Conservation (phyloP, 2,329 filamentous ascomycete species). For the Parastagonospora avenae region DNA sequence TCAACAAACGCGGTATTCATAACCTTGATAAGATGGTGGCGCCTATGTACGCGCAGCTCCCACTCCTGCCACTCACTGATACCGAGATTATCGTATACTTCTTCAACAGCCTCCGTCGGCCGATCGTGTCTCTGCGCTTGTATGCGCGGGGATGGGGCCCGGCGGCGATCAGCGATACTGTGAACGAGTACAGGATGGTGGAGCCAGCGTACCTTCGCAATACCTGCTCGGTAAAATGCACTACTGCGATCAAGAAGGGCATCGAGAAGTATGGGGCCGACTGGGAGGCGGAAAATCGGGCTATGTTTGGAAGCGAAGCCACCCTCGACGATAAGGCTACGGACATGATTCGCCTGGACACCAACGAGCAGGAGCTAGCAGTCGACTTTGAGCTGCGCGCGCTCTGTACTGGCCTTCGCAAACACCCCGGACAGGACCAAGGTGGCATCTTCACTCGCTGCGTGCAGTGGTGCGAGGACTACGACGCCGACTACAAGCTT, state of each 20-base stretch:
- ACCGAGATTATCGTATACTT: slow-evolving; percentile 39
- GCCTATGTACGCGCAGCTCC: slow-evolving; percentile 15
- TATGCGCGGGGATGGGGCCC: slow-evolving; percentile 34
- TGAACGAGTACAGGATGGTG: slow-evolving; percentile 32
- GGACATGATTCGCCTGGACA: slow-evolving; percentile 16
- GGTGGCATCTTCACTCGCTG: slow-evolving; percentile 36
- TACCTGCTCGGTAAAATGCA: slow-evolving; percentile 37
- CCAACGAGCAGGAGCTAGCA: slow-evolving; percentile 1
- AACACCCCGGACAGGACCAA: slow-evolving; percentile 17
- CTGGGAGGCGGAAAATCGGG: slow-evolving; percentile 15
- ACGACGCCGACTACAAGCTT: slow-evolving; percentile 15
- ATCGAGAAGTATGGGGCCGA: slow-evolving; percentile 12
- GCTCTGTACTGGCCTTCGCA: slow-evolving; percentile 18
- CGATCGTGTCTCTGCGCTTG: slow-evolving; percentile 31
- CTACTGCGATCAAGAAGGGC: slow-evolving; percentile 27
- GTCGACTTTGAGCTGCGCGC: slow-evolving; percentile 23
- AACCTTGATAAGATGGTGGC: slow-evolving; percentile 24
- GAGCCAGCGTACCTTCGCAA: slow-evolving; percentile 35
- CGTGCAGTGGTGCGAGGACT: slow-evolving; percentile 28
- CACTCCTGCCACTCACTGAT: slow-evolving; percentile 33
- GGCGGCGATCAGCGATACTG: slow-evolving; percentile 15
- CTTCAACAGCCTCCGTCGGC: slow-evolving; percentile 32
- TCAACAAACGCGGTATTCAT: slow-evolving; percentile 25
- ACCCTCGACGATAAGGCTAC: slow-evolving; percentile 25
- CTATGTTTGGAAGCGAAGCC: slow-evolving; percentile 2